These are phyloP conservation scores for Alternaria conjuncta DNA, from an alignment of 2,329 filamentous ascomycete species.

Conservation along the genomic window DNA sequence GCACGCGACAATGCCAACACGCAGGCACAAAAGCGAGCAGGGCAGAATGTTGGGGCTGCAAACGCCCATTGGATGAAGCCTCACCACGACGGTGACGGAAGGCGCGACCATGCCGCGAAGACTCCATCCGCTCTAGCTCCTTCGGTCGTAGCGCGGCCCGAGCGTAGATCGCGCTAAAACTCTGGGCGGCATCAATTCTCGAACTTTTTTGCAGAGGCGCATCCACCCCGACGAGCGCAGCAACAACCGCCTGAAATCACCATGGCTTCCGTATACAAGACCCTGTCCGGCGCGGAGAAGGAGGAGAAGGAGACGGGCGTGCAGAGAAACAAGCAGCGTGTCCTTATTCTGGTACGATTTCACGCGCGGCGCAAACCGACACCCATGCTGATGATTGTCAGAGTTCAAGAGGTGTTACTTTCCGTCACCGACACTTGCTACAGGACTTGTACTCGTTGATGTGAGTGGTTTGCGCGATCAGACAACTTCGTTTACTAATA, in stretches of 20 bases:
- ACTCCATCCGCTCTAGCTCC: not conserved
- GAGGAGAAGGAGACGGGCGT: conserved; percentile 45
- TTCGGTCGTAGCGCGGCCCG: conserved; percentile 11
- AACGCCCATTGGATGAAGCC: conserved; percentile 26
- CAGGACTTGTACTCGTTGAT: conserved; percentile 88
- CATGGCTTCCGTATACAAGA: conserved; percentile 66
- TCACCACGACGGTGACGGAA: conserved; percentile 28
- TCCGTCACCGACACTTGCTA: conserved; percentile 91
- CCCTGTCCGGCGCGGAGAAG: conserved; percentile 53
- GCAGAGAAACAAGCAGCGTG: conserved; percentile 61
- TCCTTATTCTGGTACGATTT: conserved; percentile 72
- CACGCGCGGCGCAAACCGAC: not conserved
- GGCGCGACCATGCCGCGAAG: conserved; percentile 23
- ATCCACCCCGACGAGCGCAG: conserved; percentile 15
- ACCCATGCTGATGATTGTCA: conserved; percentile 26
- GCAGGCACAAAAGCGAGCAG: conserved; percentile 8
- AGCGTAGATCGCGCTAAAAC: conserved; percentile 26
- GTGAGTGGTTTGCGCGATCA: conserved; percentile 18
- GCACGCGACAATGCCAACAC: conserved; percentile 10
- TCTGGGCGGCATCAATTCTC: conserved; percentile 36
- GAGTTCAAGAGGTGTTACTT: conserved; percentile 90
- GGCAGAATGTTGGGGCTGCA: conserved; percentile 17
- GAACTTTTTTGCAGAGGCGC: conserved; percentile 27
- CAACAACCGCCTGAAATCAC: conserved; percentile 21
- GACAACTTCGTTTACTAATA: conserved; percentile 10